Evolutionary conservation across 306 rosid species (phyloP), one percentile per base, ranked within the genome.

Genomic region (Macrotyloma uniflorum): DNA sequence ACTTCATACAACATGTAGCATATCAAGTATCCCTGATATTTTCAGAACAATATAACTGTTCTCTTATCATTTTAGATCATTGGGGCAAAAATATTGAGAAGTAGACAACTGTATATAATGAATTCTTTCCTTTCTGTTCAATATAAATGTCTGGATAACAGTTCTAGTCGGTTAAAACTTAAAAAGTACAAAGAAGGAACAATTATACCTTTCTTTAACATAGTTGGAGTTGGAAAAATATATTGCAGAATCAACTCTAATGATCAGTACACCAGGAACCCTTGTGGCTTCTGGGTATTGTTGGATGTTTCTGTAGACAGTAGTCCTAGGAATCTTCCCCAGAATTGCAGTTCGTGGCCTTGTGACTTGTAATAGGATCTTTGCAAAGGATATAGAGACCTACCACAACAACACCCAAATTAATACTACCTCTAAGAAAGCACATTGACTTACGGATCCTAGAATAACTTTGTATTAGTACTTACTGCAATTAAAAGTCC

Each of bases 191-290:
- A 67, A 42, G 50, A 43, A 72, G 47, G 69, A 76, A 38, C 58
- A 49, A 28, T 36, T 43, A 26, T 87, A 92, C 98, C 98, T 94
- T 87, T 94, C 98, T 79, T 85, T 94, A 43, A 90, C 89, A 78
- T 94, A 92, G 42, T 94, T 94, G 80, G 98, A 94, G 88, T 94
- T 94, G 83, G 98, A 94, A 82, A 94, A 94, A 89, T 92, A 94
- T 73, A 94, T 90, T 7, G 98, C 98, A 59, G 98, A 94, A 71
- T 94, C 97, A 40, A 94, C 90, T 79, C 98, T 88, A 42, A 94
- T 89, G 75, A 92, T 92, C 85, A 92, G 73, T 51, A 92, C 84
- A 9, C 97, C 97, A 0, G 92, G 91, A 84, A 92, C 90, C 82
- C 83, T 90, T 14, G 86, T 87, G 58, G 97, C 98, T 47, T 90